Conservation (phyloP, 176 grass and related monocot genomes). For the Olyra latifolia region DNA sequence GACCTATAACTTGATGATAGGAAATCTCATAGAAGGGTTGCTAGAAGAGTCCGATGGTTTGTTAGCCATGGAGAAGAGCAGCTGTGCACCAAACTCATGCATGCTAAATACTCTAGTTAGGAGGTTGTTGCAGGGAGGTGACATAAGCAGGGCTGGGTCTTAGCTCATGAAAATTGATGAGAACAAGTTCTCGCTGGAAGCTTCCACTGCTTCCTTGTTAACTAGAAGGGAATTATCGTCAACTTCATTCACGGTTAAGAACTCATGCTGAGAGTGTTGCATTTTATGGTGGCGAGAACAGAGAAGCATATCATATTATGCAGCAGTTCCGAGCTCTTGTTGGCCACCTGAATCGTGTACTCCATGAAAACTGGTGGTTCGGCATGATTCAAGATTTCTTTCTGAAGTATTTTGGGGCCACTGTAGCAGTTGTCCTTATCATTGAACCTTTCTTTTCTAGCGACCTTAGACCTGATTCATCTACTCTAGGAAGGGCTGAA, state of each 20-base stretch:
- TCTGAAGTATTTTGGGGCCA: slow-evolving; percentile 95
- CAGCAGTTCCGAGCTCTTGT: slow-evolving; percentile 76
- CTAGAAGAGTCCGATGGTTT: background rate
- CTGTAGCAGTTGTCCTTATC: slow-evolving; percentile 93
- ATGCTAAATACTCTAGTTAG: too few relatives aligned
- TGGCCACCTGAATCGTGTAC: slow-evolving; percentile 78
- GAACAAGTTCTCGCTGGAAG: too few relatives aligned
- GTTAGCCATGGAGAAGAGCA: background rate
- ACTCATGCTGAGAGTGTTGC: slow-evolving; percentile 98
- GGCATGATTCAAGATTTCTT: slow-evolving; percentile 99
- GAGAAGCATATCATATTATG: slow-evolving; percentile 87
- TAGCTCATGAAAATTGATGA: too few relatives aligned
- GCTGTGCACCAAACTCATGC: background rate
- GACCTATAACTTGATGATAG: background rate
- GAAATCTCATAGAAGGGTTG: background rate
- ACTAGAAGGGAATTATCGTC: slow-evolving; percentile 95
- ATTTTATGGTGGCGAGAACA: slow-evolving; percentile 96
- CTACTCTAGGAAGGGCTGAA: slow-evolving; percentile 91
- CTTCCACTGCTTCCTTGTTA: too few relatives aligned
- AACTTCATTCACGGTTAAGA: slow-evolving; percentile 91
- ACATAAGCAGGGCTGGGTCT: too few relatives aligned
- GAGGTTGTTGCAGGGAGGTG: too few relatives aligned
- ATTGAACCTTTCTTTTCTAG: slow-evolving; percentile 98
- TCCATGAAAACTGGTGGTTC: slow-evolving; percentile 99
- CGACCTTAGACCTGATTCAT: slow-evolving; percentile 88